Evolutionary conservation across 352 stramenopile genomes (phyloP), one percentile per base, ranked within the genome.

Genomic region (Thalassiosira mediterranea): DNA sequence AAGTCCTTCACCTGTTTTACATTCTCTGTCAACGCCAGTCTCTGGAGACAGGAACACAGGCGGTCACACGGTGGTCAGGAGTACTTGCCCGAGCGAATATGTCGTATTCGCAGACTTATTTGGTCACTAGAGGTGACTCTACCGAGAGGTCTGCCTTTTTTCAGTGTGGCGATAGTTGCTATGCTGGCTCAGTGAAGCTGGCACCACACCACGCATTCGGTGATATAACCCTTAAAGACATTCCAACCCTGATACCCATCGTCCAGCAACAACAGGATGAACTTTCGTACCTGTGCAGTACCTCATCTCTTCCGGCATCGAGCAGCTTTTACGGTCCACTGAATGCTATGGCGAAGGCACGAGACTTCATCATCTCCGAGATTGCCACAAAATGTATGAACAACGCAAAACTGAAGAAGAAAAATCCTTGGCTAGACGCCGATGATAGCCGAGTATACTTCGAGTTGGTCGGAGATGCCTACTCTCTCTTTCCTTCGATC

Each of bases 141-240:
- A 51, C 62, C 13, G 7, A 4, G 15, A 60, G 95, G 65, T 88
- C 97, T 48, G 94, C 97, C 57, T 90, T 98, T 59, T 98, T 98
- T 75, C 89, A 94, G 44, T 98, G 95, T 71, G 95, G 95, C 34
- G 98, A 98, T 81, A 97, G 93, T 93, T 98, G 95, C 85, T 98
- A 98, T 84, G 90, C 83, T 46, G 95, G 95, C 28, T 94, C 94
- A 70, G 91, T 98, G 42, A 87, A 84, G 66, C 59, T 92, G 21
- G 62, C 72, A 2, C 49, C 66, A 11, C 61, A 85, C 7, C 23
- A 73, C 40, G 44, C 29, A 11, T 79, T 74, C 23, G 44, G 37
- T 29, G 81, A 86, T 1, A 74, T 97, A 17, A 93, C 94, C 53
- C 91, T 98, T 5, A 85, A 82, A 7, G 95, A 98, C 71, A 72